These are phyloP conservation scores for Tuber umbilicatum DNA, from an alignment of 495 filamentous ascomycete species.

Conservation along the genomic window DNA sequence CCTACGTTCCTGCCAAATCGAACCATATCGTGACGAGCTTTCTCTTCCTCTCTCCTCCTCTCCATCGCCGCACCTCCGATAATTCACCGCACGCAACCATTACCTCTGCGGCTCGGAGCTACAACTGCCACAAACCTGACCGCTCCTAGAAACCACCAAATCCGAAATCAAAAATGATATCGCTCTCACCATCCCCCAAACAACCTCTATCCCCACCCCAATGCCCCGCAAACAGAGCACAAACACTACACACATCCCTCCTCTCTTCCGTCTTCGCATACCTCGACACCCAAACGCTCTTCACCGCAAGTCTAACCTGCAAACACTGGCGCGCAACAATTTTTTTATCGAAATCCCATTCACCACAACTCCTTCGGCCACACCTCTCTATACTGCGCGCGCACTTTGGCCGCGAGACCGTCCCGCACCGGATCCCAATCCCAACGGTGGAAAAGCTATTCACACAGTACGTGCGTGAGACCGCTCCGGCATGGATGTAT, in stretches of 20 bases:
- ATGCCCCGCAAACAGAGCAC: slow-evolving; percentile 5
- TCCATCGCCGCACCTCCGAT: neutral
- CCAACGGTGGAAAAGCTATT: slow-evolving; percentile 32
- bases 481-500: slow-evolving; percentile 1
- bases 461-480: slow-evolving; percentile 24
- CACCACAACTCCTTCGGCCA: slow-evolving; percentile 33
- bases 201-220: neutral
- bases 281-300: slow-evolving; percentile 34
- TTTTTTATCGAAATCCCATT: slow-evolving; percentile 31
- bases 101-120: neutral
- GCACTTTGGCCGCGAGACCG: slow-evolving; percentile 30
- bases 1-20: neutral
- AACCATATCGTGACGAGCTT: neutral
- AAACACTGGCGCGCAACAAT: slow-evolving; percentile 32
- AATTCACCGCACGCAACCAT: neutral
- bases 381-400: slow-evolving; percentile 37
- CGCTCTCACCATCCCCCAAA: neutral
- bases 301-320: slow-evolving; percentile 37
- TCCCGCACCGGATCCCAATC: slow-evolving; percentile 34
- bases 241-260: slow-evolving; percentile 22
- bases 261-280: slow-evolving; percentile 24
- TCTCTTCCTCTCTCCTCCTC: neutral
- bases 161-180: neutral
- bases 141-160: neutral
- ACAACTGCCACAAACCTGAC: neutral